A percentile compares a stretch with the other conserved stretches of the same genome.
These are phyloP conservation scores for Elasticomyces elasticus DNA, from an alignment of 495 filamentous ascomycete species.

Conservation along the genomic window DNA sequence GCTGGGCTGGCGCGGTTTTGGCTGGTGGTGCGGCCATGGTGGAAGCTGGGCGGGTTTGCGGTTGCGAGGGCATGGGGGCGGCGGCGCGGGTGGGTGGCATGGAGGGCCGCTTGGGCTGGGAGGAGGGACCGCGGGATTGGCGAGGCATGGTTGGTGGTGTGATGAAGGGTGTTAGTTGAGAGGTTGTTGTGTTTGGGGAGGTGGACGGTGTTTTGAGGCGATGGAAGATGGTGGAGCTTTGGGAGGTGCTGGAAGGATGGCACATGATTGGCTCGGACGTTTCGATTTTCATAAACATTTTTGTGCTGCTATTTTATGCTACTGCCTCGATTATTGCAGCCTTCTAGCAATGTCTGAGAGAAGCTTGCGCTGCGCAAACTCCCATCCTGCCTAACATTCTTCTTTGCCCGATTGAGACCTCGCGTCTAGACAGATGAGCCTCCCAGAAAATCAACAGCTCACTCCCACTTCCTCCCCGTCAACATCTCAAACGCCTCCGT, in stretches of 20 bases:
- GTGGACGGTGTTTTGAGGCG: not conserved
- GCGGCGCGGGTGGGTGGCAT: constrained; percentile 18
- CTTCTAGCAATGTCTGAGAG: too few relatives aligned
- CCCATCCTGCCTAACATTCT: too few relatives aligned
- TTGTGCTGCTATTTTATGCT: too few relatives aligned
- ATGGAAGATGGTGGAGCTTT: not conserved
- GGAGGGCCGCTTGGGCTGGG: constrained; percentile 25
- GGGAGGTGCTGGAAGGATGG: not conserved
- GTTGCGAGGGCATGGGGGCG: constrained; percentile 22
- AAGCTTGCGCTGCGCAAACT: too few relatives aligned
- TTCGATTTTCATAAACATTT: not conserved
- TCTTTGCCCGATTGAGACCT: too few relatives aligned
- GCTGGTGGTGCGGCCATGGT: constrained; percentile 31
- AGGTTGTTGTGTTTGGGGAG: not conserved
- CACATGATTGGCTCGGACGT: not conserved
- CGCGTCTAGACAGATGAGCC: too few relatives aligned
- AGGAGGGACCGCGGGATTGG: constrained; percentile 28
- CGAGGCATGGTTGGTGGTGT: constrained; percentile 30
- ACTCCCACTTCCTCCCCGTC: constrained; percentile 41
- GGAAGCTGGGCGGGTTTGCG: constrained; percentile 27
- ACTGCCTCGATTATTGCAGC: too few relatives aligned
- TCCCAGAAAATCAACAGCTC: not conserved
- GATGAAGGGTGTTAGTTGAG: not conserved
- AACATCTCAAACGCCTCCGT: constrained; percentile 59
- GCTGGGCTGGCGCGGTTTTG: constrained; percentile 19